Conservation (phyloP, 2,329 filamentous ascomycete species). For the Triangularia setosa region DNA sequence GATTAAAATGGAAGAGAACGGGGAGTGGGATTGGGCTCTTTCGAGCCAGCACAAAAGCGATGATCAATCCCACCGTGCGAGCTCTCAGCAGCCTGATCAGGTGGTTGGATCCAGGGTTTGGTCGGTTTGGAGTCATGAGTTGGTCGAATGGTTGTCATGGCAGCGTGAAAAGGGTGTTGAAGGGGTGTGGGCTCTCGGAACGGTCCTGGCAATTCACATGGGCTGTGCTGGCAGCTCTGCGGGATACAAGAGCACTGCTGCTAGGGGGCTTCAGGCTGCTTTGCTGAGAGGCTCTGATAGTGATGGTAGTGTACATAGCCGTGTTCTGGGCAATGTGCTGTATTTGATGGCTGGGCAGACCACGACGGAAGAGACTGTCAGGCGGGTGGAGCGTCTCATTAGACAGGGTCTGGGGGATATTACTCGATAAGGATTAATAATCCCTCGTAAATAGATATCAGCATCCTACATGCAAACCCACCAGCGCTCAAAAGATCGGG, state of each 20-base stretch:
- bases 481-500: too few species aligned
- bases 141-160: slow-evolving; percentile 57
- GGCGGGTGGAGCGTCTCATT: slow-evolving; percentile 7
- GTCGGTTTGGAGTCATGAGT: slow-evolving; percentile 54
- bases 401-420: background rate
- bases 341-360: slow-evolving; percentile 56
- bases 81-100: background rate
- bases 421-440: too few species aligned
- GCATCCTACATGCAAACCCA: too few species aligned
- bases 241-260: slow-evolving; percentile 47
- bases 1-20: slow-evolving; percentile 51
- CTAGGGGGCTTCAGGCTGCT: slow-evolving; percentile 39
- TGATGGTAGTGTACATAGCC: slow-evolving; percentile 47
- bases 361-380: slow-evolving; percentile 12
- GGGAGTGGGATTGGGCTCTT: slow-evolving; percentile 55
- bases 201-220: slow-evolving; percentile 64
- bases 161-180: slow-evolving; percentile 46
- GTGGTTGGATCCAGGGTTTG: slow-evolving; percentile 4
- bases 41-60: slow-evolving; percentile 18
- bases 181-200: slow-evolving; percentile 69
- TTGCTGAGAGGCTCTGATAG: slow-evolving; percentile 26
- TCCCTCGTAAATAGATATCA: too few species aligned
- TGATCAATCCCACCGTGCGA: background rate
- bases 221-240: slow-evolving; percentile 33
- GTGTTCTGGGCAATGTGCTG: slow-evolving; percentile 55